A percentile compares a stretch with the other conserved stretches of the same genome.
Evolutionary conservation across 106 monocot species (phyloP).

Genomic region (Dactylorhiza incarnata): DNA sequence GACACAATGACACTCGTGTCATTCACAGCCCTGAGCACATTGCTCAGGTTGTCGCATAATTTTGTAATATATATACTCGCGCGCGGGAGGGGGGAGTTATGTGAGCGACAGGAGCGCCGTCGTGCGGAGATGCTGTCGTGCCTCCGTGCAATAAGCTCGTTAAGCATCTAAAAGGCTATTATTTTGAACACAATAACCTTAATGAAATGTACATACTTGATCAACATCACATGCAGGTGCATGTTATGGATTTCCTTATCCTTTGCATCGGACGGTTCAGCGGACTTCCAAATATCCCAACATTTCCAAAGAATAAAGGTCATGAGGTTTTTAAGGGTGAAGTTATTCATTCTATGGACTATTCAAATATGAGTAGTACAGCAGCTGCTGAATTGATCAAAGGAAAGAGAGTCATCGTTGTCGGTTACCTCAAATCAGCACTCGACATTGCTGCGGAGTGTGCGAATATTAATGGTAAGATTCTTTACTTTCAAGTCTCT

Average conservation of each 20-base stretch:
- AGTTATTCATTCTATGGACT: constrained; percentile 59
- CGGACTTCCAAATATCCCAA: constrained; percentile 42
- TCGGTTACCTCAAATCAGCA: constrained; percentile 50
- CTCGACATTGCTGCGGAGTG: constrained; percentile 52
- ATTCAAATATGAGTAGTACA: constrained; percentile 29
- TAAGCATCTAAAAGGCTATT: too few relatives aligned
- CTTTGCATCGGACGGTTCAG: constrained; percentile 55
- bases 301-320: constrained; percentile 39
- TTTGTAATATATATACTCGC: too few relatives aligned
- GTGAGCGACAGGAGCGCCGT: too few relatives aligned
- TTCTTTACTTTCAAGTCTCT: too few relatives aligned
- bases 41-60: too few relatives aligned
- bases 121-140: too few relatives aligned
- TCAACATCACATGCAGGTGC: constrained; percentile 14
- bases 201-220: too few relatives aligned
- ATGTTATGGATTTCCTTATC: constrained; percentile 39
- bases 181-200: too few relatives aligned
- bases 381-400: constrained; percentile 21
- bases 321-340: constrained; percentile 46
- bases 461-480: constrained; percentile 42
- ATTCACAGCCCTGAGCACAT: too few relatives aligned
- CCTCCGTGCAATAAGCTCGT: too few relatives aligned
- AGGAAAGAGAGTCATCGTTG: constrained; percentile 44
- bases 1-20: too few relatives aligned
- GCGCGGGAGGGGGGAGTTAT: too few relatives aligned